Conservation (phyloP, 176 grass and related monocot genomes). For the Triticum monococcum region DNA sequence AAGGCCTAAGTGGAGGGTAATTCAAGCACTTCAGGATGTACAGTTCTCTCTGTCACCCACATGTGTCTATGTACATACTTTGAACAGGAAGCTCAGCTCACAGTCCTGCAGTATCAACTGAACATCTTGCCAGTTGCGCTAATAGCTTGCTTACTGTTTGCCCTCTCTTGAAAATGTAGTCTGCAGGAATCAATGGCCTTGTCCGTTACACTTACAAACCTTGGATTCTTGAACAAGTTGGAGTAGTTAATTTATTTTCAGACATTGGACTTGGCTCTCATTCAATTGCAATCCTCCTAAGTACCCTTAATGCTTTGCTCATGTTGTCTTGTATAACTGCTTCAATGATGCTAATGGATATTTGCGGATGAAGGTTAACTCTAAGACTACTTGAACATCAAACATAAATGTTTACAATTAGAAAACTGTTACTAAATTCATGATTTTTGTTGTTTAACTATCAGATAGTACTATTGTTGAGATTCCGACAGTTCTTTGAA, state of each 20-base stretch:
- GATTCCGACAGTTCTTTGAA: background rate
- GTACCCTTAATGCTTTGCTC: constrained; percentile 70
- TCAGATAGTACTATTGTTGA: constrained; percentile 9
- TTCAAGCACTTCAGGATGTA: constrained; percentile 84
- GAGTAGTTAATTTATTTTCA: constrained; percentile 59
- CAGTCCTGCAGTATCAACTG: background rate
- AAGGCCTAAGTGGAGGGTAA: constrained; percentile 54
- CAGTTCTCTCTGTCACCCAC: background rate
- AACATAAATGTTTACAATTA: constrained; percentile 4
- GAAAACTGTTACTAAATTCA: background rate
- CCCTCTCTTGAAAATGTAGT: constrained; percentile 47
- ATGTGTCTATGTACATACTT: background rate
- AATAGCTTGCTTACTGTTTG: constrained; percentile 19
- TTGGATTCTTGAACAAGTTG: constrained; percentile 76
- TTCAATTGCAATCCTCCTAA: constrained; percentile 79
- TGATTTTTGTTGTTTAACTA: background rate
- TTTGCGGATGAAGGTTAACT: constrained; percentile 76
- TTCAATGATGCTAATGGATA: constrained; percentile 88
- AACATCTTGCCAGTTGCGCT: background rate
- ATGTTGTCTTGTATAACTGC: constrained; percentile 78
- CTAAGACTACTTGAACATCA: background rate
- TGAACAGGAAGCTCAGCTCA: background rate
- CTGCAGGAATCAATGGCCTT: constrained; percentile 81
- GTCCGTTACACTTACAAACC: constrained; percentile 78
- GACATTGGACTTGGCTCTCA: constrained; percentile 62